These are phyloP conservation scores for Avicennia marina DNA, from an alignment of 257 asterid genomes.

Conservation along the genomic window DNA sequence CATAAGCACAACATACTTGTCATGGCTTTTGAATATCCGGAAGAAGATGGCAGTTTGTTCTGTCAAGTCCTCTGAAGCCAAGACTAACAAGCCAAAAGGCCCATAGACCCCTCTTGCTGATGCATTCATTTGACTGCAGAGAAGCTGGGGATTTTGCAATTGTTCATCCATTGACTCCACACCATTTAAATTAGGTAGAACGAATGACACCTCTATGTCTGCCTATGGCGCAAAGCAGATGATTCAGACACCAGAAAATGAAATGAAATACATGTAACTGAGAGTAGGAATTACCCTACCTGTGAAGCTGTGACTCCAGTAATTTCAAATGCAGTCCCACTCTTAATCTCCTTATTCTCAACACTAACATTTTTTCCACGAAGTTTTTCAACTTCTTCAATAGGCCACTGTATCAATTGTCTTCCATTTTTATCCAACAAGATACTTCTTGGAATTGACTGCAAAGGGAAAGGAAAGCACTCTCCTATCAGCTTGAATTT, in stretches of 20 bases:
- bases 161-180: conserved; percentile 25
- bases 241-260: neutral
- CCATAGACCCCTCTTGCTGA: conserved; percentile 31
- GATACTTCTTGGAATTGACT: conserved; percentile 40
- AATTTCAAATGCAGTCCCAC: conserved; percentile 21
- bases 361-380: conserved; percentile 18
- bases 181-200: conserved; percentile 16
- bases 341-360: conserved; percentile 20
- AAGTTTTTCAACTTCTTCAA: conserved; percentile 32
- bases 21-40: conserved; percentile 25
- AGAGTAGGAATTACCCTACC: conserved; percentile 2
- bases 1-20: conserved; percentile 39
- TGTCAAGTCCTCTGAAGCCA: conserved; percentile 34
- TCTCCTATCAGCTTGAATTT: neutral
- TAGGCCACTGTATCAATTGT: conserved; percentile 43
- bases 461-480: neutral
- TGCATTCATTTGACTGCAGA: conserved; percentile 31
- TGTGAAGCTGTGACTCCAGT: conserved; percentile 37
- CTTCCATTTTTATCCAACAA: conserved; percentile 27
- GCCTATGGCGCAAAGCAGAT: conserved; percentile 16
- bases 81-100: conserved; percentile 45
- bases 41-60: conserved; percentile 51
- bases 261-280: too few relatives aligned
- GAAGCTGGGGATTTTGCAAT: conserved; percentile 23
- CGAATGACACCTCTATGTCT: conserved; percentile 31